A percentile compares a stretch with the other conserved stretches of the same genome.
Conservation (phyloP, 495 filamentous ascomycete genomes). For the Aspergillus sparsus region DNA sequence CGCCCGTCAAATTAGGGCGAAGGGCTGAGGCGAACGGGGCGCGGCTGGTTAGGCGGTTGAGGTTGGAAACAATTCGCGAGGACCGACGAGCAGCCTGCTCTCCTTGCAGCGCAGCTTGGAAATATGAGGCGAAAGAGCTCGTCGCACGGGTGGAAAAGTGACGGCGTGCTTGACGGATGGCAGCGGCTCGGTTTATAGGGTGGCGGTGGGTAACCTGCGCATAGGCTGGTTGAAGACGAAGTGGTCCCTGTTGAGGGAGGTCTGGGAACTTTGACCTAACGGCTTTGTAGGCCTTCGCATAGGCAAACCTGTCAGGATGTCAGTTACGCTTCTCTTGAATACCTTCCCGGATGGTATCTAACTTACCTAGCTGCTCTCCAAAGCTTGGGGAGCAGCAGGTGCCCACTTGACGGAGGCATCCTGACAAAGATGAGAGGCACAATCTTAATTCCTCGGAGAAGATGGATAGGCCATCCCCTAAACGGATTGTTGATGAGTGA, state of each 20-base stretch:
- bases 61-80: constrained; percentile 64
- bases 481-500: constrained; percentile 23
- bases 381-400: constrained; percentile 69
- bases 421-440: constrained; percentile 29
- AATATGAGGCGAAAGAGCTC: constrained; percentile 61
- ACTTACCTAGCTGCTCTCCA: constrained; percentile 65
- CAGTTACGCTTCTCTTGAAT: constrained; percentile 23
- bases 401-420: constrained; percentile 69
- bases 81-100: constrained; percentile 66
- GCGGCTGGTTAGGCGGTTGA: constrained; percentile 66
- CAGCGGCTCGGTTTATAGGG: constrained; percentile 69
- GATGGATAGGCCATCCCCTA: constrained; percentile 21
- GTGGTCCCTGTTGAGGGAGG: constrained; percentile 42
- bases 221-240: constrained; percentile 54
- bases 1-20: constrained; percentile 89
- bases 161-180: constrained; percentile 71
- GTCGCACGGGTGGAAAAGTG: constrained; percentile 73
- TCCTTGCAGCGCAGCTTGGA: constrained; percentile 51
- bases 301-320: constrained; percentile 55
- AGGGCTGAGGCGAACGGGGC: constrained; percentile 89
- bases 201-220: constrained; percentile 60
- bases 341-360: constrained; percentile 7
- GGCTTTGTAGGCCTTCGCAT: constrained; percentile 62
- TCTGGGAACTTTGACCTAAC: constrained; percentile 62
- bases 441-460: constrained; percentile 11